phyloP scores from a whole-genome alignment of 164 flowering plant species.

The Liquidambar formosana region DNA sequence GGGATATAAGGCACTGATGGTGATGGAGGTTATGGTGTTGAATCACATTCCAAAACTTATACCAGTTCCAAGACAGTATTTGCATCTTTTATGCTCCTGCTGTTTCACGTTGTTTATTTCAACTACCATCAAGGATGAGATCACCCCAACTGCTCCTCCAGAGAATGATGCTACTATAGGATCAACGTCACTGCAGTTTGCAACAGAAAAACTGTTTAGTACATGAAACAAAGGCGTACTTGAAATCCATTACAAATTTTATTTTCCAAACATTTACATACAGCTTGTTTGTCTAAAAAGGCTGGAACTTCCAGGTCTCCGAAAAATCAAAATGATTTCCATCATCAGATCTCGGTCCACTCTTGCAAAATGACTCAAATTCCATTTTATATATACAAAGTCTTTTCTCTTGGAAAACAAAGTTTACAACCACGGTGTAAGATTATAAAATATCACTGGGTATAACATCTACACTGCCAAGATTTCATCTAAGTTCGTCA shows the following conservation, averaged over 20 bases:
- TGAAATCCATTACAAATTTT: constrained; percentile 1
- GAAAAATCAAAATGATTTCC: neutral
- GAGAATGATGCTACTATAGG: constrained; percentile 99
- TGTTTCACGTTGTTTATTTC: constrained; percentile 96
- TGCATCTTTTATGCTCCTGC: constrained; percentile 96
- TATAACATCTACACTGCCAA: too few species aligned
- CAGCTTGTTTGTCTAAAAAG: neutral
- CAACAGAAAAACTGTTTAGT: constrained; percentile 38
- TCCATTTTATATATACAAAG: constrained; percentile 26
- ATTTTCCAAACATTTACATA: constrained; percentile 15
- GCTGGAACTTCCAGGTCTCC: too few species aligned
- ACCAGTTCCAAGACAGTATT: constrained; percentile 98
- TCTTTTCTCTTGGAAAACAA: neutral
- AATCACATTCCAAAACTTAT: constrained; percentile 2
- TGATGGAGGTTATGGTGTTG: too few species aligned
- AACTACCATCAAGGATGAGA: constrained; percentile 95
- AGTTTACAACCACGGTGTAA: constrained; percentile 22
- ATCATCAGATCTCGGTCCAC: neutral
- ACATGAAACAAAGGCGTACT: neutral
- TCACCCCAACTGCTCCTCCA: constrained; percentile 98
- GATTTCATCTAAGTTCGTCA: constrained; percentile 27
- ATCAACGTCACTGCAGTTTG: constrained; percentile 83
- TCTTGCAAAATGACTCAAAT: neutral
- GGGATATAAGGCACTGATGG: neutral
- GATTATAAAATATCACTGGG: too few species aligned